Evolutionary conservation across 78 protist species (phyloP).

Genomic region (slime mould (Dictyostelium discoideum)): DNA sequence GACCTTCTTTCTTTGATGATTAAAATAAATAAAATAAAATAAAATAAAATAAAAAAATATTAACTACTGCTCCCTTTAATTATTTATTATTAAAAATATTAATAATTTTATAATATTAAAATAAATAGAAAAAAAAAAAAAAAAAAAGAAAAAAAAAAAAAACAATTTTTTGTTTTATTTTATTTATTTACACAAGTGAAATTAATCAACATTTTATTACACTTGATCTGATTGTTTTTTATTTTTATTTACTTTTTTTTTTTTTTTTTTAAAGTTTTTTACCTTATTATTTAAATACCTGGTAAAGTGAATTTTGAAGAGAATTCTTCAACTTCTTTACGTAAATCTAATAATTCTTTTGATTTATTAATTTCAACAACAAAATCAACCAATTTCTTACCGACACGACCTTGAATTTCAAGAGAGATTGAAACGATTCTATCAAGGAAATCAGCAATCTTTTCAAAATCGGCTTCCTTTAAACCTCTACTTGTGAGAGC

Average conservation of each 20-base stretch:
- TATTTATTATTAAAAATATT: no score
- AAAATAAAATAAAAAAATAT: background rate
- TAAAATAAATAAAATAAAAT: background rate
- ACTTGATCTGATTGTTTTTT: background rate
- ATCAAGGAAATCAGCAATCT: slow-evolving; percentile 93
- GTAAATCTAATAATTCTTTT: slow-evolving; percentile 13
- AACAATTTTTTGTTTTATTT: background rate
- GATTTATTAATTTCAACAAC: slow-evolving; percentile 41
- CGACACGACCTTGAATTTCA: slow-evolving; percentile 57
- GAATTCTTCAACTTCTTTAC: slow-evolving; percentile 87
- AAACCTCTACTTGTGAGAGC: slow-evolving; percentile 98
- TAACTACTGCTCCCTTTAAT: no score
- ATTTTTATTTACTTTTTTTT: background rate
- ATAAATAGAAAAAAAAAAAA: no score
- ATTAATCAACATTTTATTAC: background rate
- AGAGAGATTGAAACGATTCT: slow-evolving; percentile 85
- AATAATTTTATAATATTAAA: no score
- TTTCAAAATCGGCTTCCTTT: slow-evolving; percentile 87
- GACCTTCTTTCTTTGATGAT: background rate
- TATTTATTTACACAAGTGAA: background rate
- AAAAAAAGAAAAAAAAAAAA: background rate
- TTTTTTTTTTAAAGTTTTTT: no score
- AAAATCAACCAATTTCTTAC: slow-evolving; percentile 91
- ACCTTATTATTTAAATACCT: slow-evolving; percentile 21
- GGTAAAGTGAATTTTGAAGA: slow-evolving; percentile 92